Evolutionary conservation across 2,329 filamentous ascomycete genomes (phyloP), one percentile per base, ranked within the genome.

Genomic region (Didymella segeticola): DNA sequence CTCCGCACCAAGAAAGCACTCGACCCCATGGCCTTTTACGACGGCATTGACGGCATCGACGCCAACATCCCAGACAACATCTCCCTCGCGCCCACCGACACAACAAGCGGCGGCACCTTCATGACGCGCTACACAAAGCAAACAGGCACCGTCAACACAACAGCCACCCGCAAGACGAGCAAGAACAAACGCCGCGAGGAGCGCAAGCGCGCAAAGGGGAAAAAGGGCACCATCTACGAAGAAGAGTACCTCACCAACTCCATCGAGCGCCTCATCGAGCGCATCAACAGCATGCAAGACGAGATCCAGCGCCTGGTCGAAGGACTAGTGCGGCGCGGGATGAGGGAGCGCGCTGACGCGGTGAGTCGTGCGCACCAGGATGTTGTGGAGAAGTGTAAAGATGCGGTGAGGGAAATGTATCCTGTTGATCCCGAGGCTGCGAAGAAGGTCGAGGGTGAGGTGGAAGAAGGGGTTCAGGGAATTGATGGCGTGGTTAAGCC

Each of bases 161-260:
- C 86, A 25, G 87, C 89, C 2, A 90, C 87, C 43, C 84, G 92
- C 11, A 89, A 89, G 53, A 96, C 91, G 33, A 89, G 86, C 69
- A 96, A 95, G 80, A 97, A 96, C 70, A 86, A 92, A 46, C 83
- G 89, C 20, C 83, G 92, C 17, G 95, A 99, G 75, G 95, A 99
- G 80, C 87, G 96, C 74, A 99, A 99, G 83, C 86, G 93, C 14
- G 95, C 95, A 0, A 82, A 91, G 7, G 95, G 95, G 20, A 93
- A 96, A 74, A 98, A 98, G 80, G 95, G 95, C 10, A 96, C 91
- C 14, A 90, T 99, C 5, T 99, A 99, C 74, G 95, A 99, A 75
- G 93, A 98, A 71, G 95, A 98, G 75, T 99, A 99, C 74, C 84
- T 99, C 5, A 88, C 96, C 53, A 95, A 93, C 73, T 93, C 89